A percentile compares a stretch with the other conserved stretches of the same genome.
These are phyloP conservation scores for Acacia concinna DNA, from an alignment of 331 rosid species.

Conservation along the genomic window DNA sequence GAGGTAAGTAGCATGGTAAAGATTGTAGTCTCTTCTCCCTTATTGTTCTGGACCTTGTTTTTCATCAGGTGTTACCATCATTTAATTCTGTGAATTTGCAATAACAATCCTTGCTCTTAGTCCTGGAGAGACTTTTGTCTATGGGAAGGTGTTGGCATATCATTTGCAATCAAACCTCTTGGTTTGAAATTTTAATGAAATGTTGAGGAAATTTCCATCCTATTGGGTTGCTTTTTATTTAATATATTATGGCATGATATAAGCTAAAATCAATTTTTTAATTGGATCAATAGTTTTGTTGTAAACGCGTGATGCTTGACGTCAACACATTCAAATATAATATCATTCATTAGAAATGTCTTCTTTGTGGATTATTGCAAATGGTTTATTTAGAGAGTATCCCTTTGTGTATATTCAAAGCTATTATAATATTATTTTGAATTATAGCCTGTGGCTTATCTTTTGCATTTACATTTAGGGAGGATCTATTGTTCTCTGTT, in stretches of 20 bases:
- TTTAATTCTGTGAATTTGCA: neutral
- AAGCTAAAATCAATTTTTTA: slow-evolving; percentile 7
- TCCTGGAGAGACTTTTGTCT: neutral
- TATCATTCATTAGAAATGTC: neutral
- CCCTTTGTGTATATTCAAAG: neutral
- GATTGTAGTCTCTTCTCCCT: slow-evolving; percentile 21
- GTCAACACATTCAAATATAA: neutral
- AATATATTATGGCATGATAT: neutral
- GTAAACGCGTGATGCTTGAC: neutral
- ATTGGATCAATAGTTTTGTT: neutral
- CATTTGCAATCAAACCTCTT: slow-evolving; percentile 6
- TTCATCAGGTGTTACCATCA: slow-evolving; percentile 10
- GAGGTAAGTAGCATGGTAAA: slow-evolving; percentile 61
- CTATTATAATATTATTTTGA: neutral
- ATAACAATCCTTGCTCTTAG: neutral
- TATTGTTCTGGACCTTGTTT: slow-evolving; percentile 23
- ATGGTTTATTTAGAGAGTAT: neutral
- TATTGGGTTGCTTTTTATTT: neutral
- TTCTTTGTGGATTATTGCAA: neutral
- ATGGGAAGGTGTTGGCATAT: neutral
- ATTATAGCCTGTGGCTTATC: too few relatives aligned
- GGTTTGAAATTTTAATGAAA: neutral
- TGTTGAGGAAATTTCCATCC: neutral
- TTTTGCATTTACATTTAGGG: too few relatives aligned
- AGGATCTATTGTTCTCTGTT: too few relatives aligned